Conservation (phyloP, 371 early-diverging fungal genomes). For the Dichotomocladium elegans region DNA sequence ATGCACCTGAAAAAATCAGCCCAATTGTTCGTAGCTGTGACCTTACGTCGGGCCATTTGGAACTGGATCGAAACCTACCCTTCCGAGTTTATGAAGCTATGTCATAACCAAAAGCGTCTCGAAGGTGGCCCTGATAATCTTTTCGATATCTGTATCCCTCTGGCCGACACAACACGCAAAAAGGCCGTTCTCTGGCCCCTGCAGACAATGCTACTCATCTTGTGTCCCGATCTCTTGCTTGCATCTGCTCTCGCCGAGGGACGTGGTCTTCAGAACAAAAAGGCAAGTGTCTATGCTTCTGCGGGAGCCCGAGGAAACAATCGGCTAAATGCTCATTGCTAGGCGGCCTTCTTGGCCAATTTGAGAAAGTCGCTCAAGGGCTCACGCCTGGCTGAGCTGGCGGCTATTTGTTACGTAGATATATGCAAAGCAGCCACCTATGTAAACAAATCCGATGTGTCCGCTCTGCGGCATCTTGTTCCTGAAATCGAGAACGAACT, state of each 20-base stretch:
- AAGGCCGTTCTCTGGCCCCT: constrained; percentile 75
- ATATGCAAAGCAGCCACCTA: constrained; percentile 75
- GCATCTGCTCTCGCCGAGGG: not conserved
- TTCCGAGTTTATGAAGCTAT: constrained; percentile 66
- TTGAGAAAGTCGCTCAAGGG: constrained; percentile 61
- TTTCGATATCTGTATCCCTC: constrained; percentile 65
- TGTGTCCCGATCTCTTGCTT: constrained; percentile 73
- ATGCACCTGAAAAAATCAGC: constrained; percentile 63
- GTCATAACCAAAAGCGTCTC: constrained; percentile 53
- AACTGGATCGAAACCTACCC: constrained; percentile 83
- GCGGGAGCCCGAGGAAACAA: not conserved
- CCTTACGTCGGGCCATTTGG: constrained; percentile 78
- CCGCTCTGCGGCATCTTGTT: constrained; percentile 62
- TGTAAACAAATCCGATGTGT: constrained; percentile 58
- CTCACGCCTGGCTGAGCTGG: constrained; percentile 64
- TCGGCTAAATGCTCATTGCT: not conserved
- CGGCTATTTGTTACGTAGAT: constrained; percentile 76
- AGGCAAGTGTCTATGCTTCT: constrained; percentile 1
- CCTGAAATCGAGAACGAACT: constrained; percentile 75
- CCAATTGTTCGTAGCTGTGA: constrained; percentile 63
- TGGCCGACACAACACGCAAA: constrained; percentile 63
- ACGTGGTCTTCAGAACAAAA: not conserved
- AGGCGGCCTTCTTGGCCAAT: constrained; percentile 62
- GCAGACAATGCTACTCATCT: constrained; percentile 67
- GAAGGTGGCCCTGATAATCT: constrained; percentile 75